These are phyloP conservation scores for Zopfochytrium polystomum DNA, from an alignment of 371 early-diverging fungal species.

Conservation along the genomic window DNA sequence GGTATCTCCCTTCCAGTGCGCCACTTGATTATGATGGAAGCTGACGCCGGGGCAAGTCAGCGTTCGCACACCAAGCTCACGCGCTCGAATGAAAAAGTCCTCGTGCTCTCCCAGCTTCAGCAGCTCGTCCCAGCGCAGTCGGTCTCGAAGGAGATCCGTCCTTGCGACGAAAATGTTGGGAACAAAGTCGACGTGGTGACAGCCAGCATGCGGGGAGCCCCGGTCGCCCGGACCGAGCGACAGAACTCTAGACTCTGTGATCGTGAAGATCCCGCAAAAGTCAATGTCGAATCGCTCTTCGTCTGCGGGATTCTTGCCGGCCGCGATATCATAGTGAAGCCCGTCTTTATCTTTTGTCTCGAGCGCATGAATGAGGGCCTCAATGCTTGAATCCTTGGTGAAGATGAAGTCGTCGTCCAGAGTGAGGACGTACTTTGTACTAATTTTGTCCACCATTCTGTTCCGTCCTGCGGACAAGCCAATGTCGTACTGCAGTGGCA, in stretches of 20 bases:
- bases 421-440: conserved; percentile 31
- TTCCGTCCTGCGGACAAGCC: conserved; percentile 35
- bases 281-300: conserved; percentile 31
- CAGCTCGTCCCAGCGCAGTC: conserved; percentile 31
- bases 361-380: conserved; percentile 27
- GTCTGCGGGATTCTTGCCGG: conserved; percentile 34
- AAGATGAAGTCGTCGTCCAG: conserved; percentile 36
- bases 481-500: conserved; percentile 30
- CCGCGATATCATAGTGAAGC: conserved; percentile 28
- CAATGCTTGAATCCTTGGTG: conserved; percentile 9
- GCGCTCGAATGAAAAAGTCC: conserved; percentile 34
- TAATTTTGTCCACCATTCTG: conserved; percentile 25
- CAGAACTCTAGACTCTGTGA: conserved; percentile 5
- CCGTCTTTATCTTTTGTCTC: conserved; percentile 6
- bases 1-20: conserved; percentile 29
- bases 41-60: conserved; percentile 32
- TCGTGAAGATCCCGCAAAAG: conserved; percentile 31
- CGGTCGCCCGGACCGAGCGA: conserved; percentile 14
- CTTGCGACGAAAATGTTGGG: conserved; percentile 35
- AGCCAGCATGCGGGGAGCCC: conserved; percentile 16
- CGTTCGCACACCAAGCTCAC: conserved; percentile 17
- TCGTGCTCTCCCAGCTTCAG: conserved; percentile 38
- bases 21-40: conserved; percentile 32
- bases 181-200: conserved; percentile 35
- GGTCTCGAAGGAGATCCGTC: conserved; percentile 17